Conservation (phyloP, 2,329 filamentous ascomycete genomes). For the Botrytis pseudocinerea region DNA sequence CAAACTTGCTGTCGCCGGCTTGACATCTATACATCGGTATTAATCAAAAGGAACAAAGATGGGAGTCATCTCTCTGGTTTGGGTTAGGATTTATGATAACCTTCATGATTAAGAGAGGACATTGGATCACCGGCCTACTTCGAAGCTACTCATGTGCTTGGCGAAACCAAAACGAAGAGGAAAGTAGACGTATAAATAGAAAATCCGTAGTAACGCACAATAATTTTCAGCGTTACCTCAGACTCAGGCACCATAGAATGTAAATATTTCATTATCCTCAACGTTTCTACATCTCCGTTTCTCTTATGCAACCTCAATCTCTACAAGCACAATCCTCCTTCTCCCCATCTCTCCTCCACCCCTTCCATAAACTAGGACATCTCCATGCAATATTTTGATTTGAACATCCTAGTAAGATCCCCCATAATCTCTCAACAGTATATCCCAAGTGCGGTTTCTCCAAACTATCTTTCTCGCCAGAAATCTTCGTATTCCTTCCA, state of each 20-base stretch:
- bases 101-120: background rate
- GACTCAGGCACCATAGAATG: no score
- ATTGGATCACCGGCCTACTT: background rate
- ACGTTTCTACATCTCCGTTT: background rate
- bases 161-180: background rate
- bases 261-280: background rate
- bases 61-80: no score
- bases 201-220: no score
- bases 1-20: no score
- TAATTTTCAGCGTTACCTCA: background rate
- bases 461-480: conserved; percentile 33
- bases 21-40: no score
- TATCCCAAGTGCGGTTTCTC: conserved; percentile 41
- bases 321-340: conserved; percentile 33
- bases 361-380: conserved; percentile 33
- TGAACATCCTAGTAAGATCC: conserved; percentile 41
- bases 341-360: conserved; percentile 30
- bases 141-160: background rate
- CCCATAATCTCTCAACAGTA: conserved; percentile 45
- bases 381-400: conserved; percentile 36
- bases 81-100: background rate
- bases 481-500: conserved; percentile 31
- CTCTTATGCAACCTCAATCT: background rate
- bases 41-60: no score
- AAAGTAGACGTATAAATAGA: background rate